A percentile compares a stretch with the other conserved stretches of the same genome.
Conservation (phyloP, 2,329 filamentous ascomycete genomes). For the Cryphonectria japonica region DNA sequence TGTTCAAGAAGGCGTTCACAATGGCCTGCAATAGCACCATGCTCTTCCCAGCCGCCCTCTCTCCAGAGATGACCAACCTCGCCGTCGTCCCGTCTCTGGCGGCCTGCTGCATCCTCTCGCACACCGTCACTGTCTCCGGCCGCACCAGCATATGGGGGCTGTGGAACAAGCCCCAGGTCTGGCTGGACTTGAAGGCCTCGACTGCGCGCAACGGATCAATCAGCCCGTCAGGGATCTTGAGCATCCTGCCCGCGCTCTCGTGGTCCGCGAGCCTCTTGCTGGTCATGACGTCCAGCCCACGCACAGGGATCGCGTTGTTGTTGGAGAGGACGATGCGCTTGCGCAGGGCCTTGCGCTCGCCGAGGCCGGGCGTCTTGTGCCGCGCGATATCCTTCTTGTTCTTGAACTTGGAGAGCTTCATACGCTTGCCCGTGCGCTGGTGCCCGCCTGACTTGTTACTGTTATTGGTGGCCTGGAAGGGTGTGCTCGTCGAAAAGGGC, state of each 20-base stretch:
- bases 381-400: slow-evolving; percentile 54
- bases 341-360: slow-evolving; percentile 84
- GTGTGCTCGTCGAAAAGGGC: slow-evolving; percentile 45
- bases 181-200: slow-evolving; percentile 88
- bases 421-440: slow-evolving; percentile 46
- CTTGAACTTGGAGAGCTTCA: slow-evolving; percentile 43
- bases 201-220: slow-evolving; percentile 82
- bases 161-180: slow-evolving; percentile 86
- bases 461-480: slow-evolving; percentile 34
- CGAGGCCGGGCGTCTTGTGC: slow-evolving; percentile 64
- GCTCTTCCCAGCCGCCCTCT: slow-evolving; percentile 81
- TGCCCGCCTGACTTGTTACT: slow-evolving; percentile 29
- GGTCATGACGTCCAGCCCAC: slow-evolving; percentile 59
- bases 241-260: slow-evolving; percentile 65
- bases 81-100: slow-evolving; percentile 57
- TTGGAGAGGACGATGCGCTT: slow-evolving; percentile 93
- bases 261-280: slow-evolving; percentile 59
- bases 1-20: slow-evolving; percentile 77
- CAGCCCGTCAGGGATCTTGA: slow-evolving; percentile 68
- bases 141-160: slow-evolving; percentile 79
- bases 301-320: slow-evolving; percentile 83
- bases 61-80: slow-evolving; percentile 72
- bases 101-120: slow-evolving; percentile 63
- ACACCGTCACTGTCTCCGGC: slow-evolving; percentile 74
- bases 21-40: slow-evolving; percentile 82